Evolutionary conservation across 192 early-diverging fungal species (phyloP), one percentile per base, ranked within the genome.

Genomic region (Coemansia sp.): DNA sequence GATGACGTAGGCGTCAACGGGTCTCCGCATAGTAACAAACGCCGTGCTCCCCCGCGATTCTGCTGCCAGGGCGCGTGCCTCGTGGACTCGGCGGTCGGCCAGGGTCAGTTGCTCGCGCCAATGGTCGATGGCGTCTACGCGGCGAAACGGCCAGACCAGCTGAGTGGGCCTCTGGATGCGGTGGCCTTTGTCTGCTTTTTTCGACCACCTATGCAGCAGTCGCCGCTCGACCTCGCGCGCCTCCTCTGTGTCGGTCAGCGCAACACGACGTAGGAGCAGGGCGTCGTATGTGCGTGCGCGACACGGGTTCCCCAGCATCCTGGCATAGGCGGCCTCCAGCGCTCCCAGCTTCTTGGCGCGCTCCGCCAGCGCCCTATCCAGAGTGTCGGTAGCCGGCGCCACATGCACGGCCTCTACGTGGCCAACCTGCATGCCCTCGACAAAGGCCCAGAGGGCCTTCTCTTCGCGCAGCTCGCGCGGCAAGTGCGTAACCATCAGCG

Each of bases 21-120:
- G 77, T 14, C 83, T 76, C 59, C 85, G 80, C 79, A 90, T 90
- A 5, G 90, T 93, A 14, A 93, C 90, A 63, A 93, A 93, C 2
- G 86, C 91, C 35, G 88, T 84, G 5, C 83, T 83, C 8, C 87
- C 59, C 1, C 52, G 60, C 6, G 63, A 60, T 7, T 39, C 38
- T 5, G 16, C 21, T 28, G 37, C 50, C 23, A 70, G 70, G 33
- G 16, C 16, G 12, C 72, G 76, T 63, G 86, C 76, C 73, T 74
- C 21, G 53, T 69, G 60, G 34, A 82, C 50, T 28, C 33, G 66
- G 53, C 73, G 68, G 69, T 93, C 90, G 33, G 83, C 66, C 2
- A 70, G 72, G 1, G 77, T 62, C 66, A 91, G 86, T 57, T 73
- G 66, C 14, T 74, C 66, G 34, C 84, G 80, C 68, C 79, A 87